phyloP scores from a whole-genome alignment of 1,139 yeast species.

The Geotrichum histeridarum region DNA sequence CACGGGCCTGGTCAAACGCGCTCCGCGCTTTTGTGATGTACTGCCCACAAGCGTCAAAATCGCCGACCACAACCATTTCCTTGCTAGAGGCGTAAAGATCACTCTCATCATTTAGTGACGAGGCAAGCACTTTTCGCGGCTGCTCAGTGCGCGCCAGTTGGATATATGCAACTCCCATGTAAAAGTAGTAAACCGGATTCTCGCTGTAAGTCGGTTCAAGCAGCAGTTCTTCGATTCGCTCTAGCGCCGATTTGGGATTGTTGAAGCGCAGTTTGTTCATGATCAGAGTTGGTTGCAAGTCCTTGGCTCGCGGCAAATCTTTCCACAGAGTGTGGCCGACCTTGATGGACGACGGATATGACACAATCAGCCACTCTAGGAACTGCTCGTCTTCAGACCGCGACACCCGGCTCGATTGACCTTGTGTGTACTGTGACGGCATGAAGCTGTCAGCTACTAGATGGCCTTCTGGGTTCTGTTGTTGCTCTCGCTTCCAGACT shows the following conservation, averaged over 20 bases:
- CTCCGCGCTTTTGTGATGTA: background rate
- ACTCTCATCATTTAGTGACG: background rate
- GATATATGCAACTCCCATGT: slow-evolving; percentile 28
- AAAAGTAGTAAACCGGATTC: slow-evolving; percentile 42
- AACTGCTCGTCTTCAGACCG: slow-evolving; percentile 28
- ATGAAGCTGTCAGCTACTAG: too few relatives aligned
- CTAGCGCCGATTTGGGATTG: slow-evolving; percentile 27
- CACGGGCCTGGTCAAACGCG: slow-evolving; percentile 1
- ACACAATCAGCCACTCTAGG: slow-evolving; percentile 30
- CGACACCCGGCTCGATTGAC: background rate
- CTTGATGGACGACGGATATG: slow-evolving; percentile 16
- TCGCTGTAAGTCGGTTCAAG: slow-evolving; percentile 45
- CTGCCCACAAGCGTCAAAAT: background rate
- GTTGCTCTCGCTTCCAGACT: slow-evolving; percentile 27
- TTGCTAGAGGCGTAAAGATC: background rate
- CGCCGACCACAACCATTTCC: background rate
- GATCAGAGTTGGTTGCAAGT: slow-evolving; percentile 24
- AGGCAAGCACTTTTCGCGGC: background rate
- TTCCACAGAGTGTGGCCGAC: slow-evolving; percentile 10
- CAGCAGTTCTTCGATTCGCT: slow-evolving; percentile 40
- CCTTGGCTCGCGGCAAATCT: slow-evolving; percentile 24
- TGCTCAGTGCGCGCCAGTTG: slow-evolving; percentile 21
- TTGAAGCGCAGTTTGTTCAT: slow-evolving; percentile 25
- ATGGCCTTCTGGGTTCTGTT: slow-evolving; percentile 16
- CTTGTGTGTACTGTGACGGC: background rate